Conservation (phyloP, 345 rosid species). For the Zanthoxylum bungeanum region DNA sequence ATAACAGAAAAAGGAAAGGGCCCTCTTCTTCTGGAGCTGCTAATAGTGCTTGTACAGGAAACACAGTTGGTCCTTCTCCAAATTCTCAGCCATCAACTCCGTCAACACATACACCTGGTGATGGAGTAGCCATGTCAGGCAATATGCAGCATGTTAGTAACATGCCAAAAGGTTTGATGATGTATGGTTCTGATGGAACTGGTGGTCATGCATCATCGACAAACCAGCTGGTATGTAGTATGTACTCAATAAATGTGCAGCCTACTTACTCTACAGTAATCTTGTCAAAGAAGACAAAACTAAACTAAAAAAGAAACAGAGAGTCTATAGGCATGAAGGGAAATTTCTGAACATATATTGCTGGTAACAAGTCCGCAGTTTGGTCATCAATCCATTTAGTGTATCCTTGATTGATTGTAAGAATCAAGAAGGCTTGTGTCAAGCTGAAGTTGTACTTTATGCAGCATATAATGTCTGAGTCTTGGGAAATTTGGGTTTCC, state of each 20-base stretch:
- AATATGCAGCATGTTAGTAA: constrained; percentile 75
- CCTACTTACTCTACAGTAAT: neutral
- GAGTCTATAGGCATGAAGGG: neutral
- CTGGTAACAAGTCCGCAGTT: neutral
- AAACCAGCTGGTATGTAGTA: constrained; percentile 75
- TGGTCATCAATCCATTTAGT: no score
- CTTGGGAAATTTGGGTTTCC: neutral
- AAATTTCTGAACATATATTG: neutral
- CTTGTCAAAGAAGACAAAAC: neutral
- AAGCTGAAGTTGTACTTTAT: neutral
- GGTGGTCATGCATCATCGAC: constrained; percentile 82
- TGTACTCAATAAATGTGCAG: constrained; percentile 13
- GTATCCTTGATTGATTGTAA: neutral
- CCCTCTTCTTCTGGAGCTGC: constrained; percentile 97
- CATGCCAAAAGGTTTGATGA: constrained; percentile 80
- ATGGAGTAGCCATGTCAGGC: constrained; percentile 71
- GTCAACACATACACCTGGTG: constrained; percentile 92
- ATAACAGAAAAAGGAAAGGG: constrained; percentile 90
- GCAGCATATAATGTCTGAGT: constrained; percentile 11
- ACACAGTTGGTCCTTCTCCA: constrained; percentile 86
- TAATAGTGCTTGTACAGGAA: constrained; percentile 95
- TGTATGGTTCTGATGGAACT: constrained; percentile 86
- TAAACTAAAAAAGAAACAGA: neutral
- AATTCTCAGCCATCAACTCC: constrained; percentile 98
- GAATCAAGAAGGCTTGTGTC: neutral